phyloP scores from a whole-genome alignment of 106 monocot species.

The Allium cepa region DNA sequence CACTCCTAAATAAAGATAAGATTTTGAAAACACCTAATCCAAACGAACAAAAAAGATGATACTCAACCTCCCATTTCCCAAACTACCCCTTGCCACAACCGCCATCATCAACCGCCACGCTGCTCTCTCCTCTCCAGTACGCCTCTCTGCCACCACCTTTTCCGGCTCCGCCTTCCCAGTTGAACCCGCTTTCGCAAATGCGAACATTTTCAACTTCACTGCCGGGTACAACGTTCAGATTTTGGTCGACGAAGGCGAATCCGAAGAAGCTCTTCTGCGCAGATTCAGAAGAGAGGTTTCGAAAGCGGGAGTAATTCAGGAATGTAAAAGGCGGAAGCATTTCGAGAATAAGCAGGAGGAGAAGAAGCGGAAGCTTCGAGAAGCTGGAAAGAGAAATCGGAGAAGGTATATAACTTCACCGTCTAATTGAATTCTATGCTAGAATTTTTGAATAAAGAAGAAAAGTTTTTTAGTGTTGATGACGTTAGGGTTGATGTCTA shows the following conservation, averaged over 20 bases:
- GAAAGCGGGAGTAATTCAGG: slow-evolving; percentile 52
- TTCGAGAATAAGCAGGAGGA: slow-evolving; percentile 73
- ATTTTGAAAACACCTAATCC: too few species aligned
- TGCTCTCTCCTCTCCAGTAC: neutral
- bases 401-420: slow-evolving; percentile 24
- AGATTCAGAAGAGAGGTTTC: slow-evolving; percentile 54
- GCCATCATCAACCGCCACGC: too few species aligned
- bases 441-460: too few species aligned
- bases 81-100: too few species aligned
- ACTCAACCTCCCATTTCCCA: too few species aligned
- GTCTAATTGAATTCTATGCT: too few species aligned
- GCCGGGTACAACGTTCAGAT: neutral
- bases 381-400: slow-evolving; percentile 38
- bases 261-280: slow-evolving; percentile 48
- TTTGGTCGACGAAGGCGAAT: slow-evolving; percentile 15
- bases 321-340: slow-evolving; percentile 49
- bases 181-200: neutral
- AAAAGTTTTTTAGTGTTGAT: too few species aligned
- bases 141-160: neutral
- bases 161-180: neutral
- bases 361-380: slow-evolving; percentile 51
- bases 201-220: neutral
- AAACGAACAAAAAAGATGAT: too few species aligned
- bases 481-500: too few species aligned
- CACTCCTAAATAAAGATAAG: too few species aligned